Evolutionary conservation across 352 stramenopile species (phyloP).

Genomic region (Phytophthora europaea): DNA sequence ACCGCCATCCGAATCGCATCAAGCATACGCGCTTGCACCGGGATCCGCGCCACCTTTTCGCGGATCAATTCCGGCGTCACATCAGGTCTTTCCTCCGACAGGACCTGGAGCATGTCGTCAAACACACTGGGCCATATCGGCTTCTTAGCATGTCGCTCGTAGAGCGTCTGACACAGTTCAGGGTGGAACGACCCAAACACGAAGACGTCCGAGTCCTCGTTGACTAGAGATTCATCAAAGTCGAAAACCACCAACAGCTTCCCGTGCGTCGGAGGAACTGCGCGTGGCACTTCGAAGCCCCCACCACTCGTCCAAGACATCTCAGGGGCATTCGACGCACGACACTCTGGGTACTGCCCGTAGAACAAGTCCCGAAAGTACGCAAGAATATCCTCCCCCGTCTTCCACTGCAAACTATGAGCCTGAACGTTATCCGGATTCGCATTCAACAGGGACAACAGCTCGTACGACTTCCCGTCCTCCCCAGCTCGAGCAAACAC

Average conservation of each 20-base stretch:
- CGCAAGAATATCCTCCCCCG: constrained; percentile 22
- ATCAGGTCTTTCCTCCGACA: constrained; percentile 47
- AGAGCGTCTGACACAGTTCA: constrained; percentile 51
- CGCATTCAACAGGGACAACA: constrained; percentile 17
- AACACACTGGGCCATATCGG: constrained; percentile 68
- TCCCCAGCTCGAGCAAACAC: constrained; percentile 28
- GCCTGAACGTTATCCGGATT: constrained; percentile 21
- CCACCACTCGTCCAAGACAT: background rate
- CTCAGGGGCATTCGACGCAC: background rate
- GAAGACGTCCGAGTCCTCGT: constrained; percentile 71
- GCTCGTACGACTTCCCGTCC: background rate
- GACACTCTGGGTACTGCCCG: constrained; percentile 24
- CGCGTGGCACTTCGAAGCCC: constrained; percentile 15
- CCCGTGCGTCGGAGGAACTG: constrained; percentile 6
- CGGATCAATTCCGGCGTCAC: constrained; percentile 50
- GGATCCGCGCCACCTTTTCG: constrained; percentile 53
- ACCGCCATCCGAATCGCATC: constrained; percentile 65
- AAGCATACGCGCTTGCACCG: constrained; percentile 70
- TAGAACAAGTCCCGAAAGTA: constrained; percentile 37
- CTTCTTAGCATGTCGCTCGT: constrained; percentile 26
- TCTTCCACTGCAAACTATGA: constrained; percentile 22
- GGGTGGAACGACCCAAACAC: constrained; percentile 72
- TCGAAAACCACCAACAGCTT: constrained; percentile 61
- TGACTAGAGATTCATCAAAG: constrained; percentile 63
- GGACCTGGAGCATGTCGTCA: constrained; percentile 61